Evolutionary conservation across 192 early-diverging fungal species (phyloP).

Genomic region (Phlyctochytrium arcticum): DNA sequence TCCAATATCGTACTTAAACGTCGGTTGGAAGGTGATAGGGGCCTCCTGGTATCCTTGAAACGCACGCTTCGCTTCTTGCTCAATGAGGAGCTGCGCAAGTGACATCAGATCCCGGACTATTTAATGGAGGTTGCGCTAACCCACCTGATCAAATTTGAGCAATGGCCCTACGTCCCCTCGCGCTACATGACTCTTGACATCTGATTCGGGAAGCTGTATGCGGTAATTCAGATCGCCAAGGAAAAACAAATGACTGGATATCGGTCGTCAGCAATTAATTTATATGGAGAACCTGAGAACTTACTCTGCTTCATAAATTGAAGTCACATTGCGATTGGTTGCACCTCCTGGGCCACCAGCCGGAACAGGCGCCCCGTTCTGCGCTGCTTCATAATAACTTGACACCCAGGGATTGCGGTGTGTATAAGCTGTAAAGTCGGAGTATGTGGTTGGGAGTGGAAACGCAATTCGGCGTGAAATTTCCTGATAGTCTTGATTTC

Average conservation of each 20-base stretch:
- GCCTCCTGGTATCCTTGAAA: slow-evolving; percentile 88
- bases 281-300: too few relatives aligned
- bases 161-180: slow-evolving; percentile 59
- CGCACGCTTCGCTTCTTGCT: slow-evolving; percentile 59
- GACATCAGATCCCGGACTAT: neutral
- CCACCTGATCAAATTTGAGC: slow-evolving; percentile 77
- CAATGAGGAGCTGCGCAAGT: slow-evolving; percentile 50
- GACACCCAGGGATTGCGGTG: slow-evolving; percentile 43
- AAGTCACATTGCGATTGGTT: neutral
- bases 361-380: neutral
- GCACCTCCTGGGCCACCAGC: neutral
- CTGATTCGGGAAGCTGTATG: slow-evolving; percentile 59
- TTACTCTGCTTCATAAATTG: slow-evolving; percentile 46
- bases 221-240: slow-evolving; percentile 96
- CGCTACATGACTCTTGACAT: slow-evolving; percentile 53
- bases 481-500: slow-evolving; percentile 89
- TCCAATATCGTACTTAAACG: slow-evolving; percentile 90
- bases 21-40: slow-evolving; percentile 72
- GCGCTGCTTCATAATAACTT: slow-evolving; percentile 20
- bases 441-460: slow-evolving; percentile 21
- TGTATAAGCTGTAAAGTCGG: slow-evolving; percentile 33
- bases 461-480: slow-evolving; percentile 72
- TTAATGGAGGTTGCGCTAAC: too few relatives aligned
- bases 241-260: slow-evolving; percentile 78
- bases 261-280: too few relatives aligned